Percentiles rank a stretch among this genome's conserved stretches.
Conservation (phyloP, 1,284 basidiomycete species). For the Tetrapyrgos nigripes region DNA sequence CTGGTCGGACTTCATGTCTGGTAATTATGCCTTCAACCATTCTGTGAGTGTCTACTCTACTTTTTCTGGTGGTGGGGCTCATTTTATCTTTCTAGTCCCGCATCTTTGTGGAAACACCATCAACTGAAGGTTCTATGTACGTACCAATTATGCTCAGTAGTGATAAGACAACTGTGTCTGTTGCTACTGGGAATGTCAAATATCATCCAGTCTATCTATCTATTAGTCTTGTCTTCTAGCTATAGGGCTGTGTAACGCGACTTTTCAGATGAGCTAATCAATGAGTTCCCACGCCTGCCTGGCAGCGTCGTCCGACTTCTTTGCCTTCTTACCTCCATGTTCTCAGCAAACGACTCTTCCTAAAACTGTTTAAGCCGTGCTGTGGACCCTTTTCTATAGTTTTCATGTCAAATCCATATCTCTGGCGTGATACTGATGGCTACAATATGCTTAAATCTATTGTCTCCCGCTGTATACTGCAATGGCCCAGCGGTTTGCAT, state of each 20-base stretch:
- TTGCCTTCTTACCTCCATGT: too few species aligned
- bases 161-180: conserved; percentile 43
- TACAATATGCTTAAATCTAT: neutral
- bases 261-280: too few species aligned
- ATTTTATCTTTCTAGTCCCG: too few species aligned
- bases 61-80: too few species aligned
- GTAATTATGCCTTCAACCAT: conserved; percentile 23
- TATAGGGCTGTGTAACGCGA: too few species aligned
- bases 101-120: conserved; percentile 21
- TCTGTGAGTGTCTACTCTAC: neutral
- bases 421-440: neutral
- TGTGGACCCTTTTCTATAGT: too few species aligned
- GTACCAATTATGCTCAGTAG: conserved; percentile 39
- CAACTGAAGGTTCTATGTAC: conserved; percentile 30
- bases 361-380: too few species aligned
- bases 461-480: neutral
- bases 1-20: conserved; percentile 39
- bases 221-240: too few species aligned
- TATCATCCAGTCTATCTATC: conserved; percentile 38
- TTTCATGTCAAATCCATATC: too few species aligned
- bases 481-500: conserved; percentile 5
- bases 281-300: too few species aligned
- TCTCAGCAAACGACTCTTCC: too few species aligned
- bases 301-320: too few species aligned
- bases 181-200: conserved; percentile 40